A percentile compares a stretch with the other conserved stretches of the same genome.
Conservation (phyloP, 352 stramenopile genomes). For the Thraustotheca clavata region DNA sequence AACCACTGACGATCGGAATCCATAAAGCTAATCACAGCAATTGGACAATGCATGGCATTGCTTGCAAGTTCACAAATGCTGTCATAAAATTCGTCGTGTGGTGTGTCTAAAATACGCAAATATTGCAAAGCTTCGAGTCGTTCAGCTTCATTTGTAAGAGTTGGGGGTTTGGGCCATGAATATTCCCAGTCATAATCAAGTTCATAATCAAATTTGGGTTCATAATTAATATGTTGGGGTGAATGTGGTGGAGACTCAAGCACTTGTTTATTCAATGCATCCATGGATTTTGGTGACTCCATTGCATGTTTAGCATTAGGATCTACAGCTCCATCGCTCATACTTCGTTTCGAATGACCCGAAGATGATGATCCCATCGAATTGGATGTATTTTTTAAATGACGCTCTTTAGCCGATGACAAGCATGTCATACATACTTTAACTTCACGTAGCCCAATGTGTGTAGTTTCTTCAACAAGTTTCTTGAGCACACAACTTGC, state of each 20-base stretch:
- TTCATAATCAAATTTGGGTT: constrained; percentile 43
- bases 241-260: too few relatives aligned
- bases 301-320: not conserved
- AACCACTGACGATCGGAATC: constrained; percentile 11
- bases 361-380: not conserved
- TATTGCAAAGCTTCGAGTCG: constrained; percentile 60
- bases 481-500: constrained; percentile 47
- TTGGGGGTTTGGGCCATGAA: constrained; percentile 71
- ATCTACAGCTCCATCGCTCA: not conserved
- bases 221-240: too few relatives aligned
- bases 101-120: constrained; percentile 24
- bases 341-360: not conserved
- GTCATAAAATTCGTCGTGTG: not conserved
- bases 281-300: not conserved
- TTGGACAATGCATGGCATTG: constrained; percentile 24
- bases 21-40: constrained; percentile 30
- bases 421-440: constrained; percentile 3
- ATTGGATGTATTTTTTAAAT: not conserved
- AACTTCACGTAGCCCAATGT: not conserved
- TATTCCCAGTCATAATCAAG: constrained; percentile 83
- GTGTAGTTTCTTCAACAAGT: not conserved
- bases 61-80: not conserved
- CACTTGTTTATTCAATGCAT: not conserved
- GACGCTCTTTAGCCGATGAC: not conserved
- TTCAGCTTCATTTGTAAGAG: constrained; percentile 70